These are phyloP conservation scores for Sarocladiaceae sp. DNA, from an alignment of 2,329 filamentous ascomycete genomes.

Conservation along the genomic window DNA sequence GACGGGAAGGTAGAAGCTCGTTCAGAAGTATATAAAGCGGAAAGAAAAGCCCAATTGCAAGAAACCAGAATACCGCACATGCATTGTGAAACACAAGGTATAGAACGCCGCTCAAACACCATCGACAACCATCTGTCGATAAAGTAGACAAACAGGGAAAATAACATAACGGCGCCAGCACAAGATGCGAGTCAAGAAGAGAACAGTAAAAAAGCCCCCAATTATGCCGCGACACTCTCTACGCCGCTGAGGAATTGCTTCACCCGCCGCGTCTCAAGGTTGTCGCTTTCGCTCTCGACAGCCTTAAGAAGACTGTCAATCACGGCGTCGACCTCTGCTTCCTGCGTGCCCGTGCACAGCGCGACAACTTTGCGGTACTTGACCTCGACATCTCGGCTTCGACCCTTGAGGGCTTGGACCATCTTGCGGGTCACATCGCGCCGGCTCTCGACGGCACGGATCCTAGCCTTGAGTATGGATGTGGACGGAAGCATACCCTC, in stretches of 20 bases:
- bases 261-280: slow-evolving; percentile 70
- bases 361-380: slow-evolving; percentile 86
- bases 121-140: too few relatives aligned
- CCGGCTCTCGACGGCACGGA: slow-evolving; percentile 64
- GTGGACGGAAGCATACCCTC: slow-evolving; percentile 49
- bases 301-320: slow-evolving; percentile 76
- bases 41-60: neutral
- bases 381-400: slow-evolving; percentile 76
- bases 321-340: slow-evolving; percentile 72
- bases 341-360: slow-evolving; percentile 74
- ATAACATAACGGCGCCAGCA: too few relatives aligned
- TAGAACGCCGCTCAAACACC: slow-evolving; percentile 5
- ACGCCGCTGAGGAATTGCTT: slow-evolving; percentile 75
- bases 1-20: too few relatives aligned
- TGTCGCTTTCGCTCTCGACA: slow-evolving; percentile 77
- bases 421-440: slow-evolving; percentile 62
- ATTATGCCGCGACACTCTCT: slow-evolving; percentile 39
- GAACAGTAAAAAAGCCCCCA: neutral
- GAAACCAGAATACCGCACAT: slow-evolving; percentile 4
- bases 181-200: too few relatives aligned
- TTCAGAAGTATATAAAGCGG: neutral
- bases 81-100: neutral
- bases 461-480: slow-evolving; percentile 57
- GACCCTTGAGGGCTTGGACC: slow-evolving; percentile 65
- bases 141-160: too few relatives aligned